Evolutionary conservation across 2,329 filamentous ascomycete species (phyloP), one percentile per base, ranked within the genome.

Genomic region (Penicillium sp.): DNA sequence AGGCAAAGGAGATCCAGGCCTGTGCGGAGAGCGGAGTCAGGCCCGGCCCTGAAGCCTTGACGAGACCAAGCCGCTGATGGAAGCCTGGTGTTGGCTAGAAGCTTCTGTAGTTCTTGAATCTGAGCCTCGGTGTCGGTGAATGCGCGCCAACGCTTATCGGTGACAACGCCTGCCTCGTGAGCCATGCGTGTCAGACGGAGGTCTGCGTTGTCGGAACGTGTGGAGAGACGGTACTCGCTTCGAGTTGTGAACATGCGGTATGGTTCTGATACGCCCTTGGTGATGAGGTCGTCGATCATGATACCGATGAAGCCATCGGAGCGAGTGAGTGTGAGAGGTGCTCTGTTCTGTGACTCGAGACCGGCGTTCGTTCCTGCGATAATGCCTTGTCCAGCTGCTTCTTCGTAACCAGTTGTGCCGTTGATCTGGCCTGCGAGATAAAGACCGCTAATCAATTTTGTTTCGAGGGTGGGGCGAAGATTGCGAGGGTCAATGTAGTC

Each of bases 161-260:
- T 79, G 2, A 99, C 86, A 16, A 94, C 83, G 46, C 93, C 92
- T 64, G 87, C 89, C 13, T 81, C 77, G 53, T 88, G 86, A 9
- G 91, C 94, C 70, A 88, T 87, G 29, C 83, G 80, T 0, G 94
- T 97, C 29, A 99, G 84, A 2, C 94, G 87, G 5, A 88, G 73
- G 73, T 99, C 94, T 34, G 94, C 94, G 69, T 99, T 99, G 77
- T 99, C 94, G 43, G 94, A 88, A 58, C 94, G 88, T 2, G 91
- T 86, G 41, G 88, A 90, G 83, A 99, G 92, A 58, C 94, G 89
- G 74, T 95, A 99, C 76, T 99, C 94, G 75, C 89, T 96, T 59
- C 94, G 86, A 5, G 90, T 89, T 2, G 94, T 99, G 77, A 99
- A 99, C 92, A 99, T 97, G 62, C 94, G 86, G 75, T 99, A 99